These are phyloP conservation scores for Naganishia sp. DNA, from an alignment of 1,284 basidiomycete genomes.

Conservation along the genomic window DNA sequence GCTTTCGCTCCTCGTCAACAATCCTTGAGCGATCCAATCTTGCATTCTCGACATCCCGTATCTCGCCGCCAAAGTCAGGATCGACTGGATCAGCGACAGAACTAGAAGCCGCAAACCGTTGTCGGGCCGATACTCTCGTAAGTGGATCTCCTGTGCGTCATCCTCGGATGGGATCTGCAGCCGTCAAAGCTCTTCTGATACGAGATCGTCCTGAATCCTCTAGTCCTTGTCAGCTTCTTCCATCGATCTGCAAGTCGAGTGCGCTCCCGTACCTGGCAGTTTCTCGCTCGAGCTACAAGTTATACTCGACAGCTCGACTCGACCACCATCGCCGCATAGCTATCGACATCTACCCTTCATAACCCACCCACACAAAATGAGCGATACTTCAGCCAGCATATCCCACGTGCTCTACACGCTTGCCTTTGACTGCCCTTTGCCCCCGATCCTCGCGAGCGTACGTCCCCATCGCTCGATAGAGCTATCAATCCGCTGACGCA, in stretches of 20 bases:
- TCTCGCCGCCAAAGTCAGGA: too few species aligned
- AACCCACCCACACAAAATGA: background rate
- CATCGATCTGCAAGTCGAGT: background rate
- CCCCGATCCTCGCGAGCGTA: slow-evolving; percentile 19
- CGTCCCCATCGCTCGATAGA: background rate
- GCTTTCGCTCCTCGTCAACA: too few species aligned
- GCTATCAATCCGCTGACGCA: background rate
- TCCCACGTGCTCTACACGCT: slow-evolving; percentile 11
- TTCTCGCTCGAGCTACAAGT: too few species aligned
- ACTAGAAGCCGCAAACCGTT: too few species aligned
- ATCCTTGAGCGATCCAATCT: too few species aligned
- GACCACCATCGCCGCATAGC: background rate
- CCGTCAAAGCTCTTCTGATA: too few species aligned
- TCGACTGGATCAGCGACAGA: too few species aligned
- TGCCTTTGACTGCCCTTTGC: slow-evolving; percentile 18
- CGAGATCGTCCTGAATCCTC: too few species aligned
- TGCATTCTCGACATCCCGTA: too few species aligned
- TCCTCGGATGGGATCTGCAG: too few species aligned
- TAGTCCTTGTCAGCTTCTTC: background rate
- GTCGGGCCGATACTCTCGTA: too few species aligned
- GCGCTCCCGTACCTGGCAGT: background rate
- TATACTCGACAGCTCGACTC: background rate
- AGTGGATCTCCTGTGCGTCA: too few species aligned
- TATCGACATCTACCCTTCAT: background rate
- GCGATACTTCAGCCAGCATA: slow-evolving; percentile 9